Percentiles rank a stretch among this genome's conserved stretches.
These are phyloP conservation scores for Rhizophagus sp. DNA, from an alignment of 192 early-diverging fungal genomes.

Conservation along the genomic window DNA sequence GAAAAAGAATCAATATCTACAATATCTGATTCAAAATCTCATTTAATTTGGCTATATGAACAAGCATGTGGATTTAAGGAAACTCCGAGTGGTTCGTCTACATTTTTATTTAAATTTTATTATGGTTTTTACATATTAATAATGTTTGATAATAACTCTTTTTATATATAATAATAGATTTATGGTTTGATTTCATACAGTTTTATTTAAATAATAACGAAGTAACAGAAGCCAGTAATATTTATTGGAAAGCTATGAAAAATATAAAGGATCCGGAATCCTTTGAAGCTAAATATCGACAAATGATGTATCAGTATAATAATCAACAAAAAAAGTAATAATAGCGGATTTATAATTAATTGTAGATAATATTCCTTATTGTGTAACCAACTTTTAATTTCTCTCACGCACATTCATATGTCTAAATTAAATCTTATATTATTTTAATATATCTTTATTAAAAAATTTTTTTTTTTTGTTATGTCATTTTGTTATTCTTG, in stretches of 20 bases:
- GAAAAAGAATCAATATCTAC: not conserved
- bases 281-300: conserved; percentile 4
- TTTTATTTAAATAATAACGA: conserved; percentile 3
- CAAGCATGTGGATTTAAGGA: not conserved
- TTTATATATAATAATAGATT: not conserved
- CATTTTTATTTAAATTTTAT: too few species aligned
- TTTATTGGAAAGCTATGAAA: conserved; percentile 18
- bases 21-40: not conserved
- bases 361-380: too few species aligned
- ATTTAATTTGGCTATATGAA: conserved; percentile 16
- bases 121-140: not conserved
- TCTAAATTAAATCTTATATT: too few species aligned
- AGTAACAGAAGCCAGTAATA: not conserved
- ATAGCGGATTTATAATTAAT: too few species aligned
- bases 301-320: conserved; percentile 9
- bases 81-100: not conserved
- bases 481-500: too few species aligned
- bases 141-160: not conserved
- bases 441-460: too few species aligned
- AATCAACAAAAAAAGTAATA: not conserved
- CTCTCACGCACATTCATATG: too few species aligned
- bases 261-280: not conserved
- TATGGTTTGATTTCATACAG: conserved; percentile 12
- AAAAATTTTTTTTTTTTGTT: too few species aligned
- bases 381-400: too few species aligned